These are phyloP conservation scores for Endocladia muricata DNA, from an alignment of 31 red algal genomes.

Conservation along the genomic window DNA sequence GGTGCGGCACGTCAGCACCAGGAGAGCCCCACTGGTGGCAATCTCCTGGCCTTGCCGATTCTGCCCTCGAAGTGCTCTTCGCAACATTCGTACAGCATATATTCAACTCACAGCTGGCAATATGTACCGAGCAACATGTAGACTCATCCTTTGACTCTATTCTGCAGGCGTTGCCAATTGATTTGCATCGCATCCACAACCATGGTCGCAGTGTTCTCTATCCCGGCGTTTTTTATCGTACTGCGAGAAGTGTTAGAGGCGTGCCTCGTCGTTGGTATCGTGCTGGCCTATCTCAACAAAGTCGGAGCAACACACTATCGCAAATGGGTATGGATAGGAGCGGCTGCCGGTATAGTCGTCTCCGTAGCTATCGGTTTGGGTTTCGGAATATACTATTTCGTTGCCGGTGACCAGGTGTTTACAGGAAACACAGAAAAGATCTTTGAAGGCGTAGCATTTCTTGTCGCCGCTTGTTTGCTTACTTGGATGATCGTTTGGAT, in stretches of 20 bases:
- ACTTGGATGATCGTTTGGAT: conserved; percentile 96
- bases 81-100: too few species aligned
- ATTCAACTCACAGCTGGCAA: too few species aligned
- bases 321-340: conserved; percentile 78
- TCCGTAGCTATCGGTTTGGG: conserved; percentile 53
- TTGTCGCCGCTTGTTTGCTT: conserved; percentile 64
- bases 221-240: conserved; percentile 87
- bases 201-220: conserved; percentile 71
- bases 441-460: conserved; percentile 79
- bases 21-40: too few species aligned
- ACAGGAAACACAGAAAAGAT: conserved; percentile 58
- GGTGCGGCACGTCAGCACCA: too few species aligned
- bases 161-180: too few species aligned
- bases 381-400: conserved; percentile 56
- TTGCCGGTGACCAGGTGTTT: conserved; percentile 54
- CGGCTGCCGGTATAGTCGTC: conserved; percentile 51
- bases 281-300: conserved; percentile 78
- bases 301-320: conserved; percentile 61
- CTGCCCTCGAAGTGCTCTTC: too few species aligned
- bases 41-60: too few species aligned
- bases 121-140: too few species aligned
- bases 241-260: conserved; percentile 90
- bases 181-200: too few species aligned
- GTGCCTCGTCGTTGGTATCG: conserved; percentile 80
- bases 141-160: too few species aligned